Base-by-base conservation (phyloP, 1,139 yeast genomes). In the Yamadazyma diospyri region DNA sequence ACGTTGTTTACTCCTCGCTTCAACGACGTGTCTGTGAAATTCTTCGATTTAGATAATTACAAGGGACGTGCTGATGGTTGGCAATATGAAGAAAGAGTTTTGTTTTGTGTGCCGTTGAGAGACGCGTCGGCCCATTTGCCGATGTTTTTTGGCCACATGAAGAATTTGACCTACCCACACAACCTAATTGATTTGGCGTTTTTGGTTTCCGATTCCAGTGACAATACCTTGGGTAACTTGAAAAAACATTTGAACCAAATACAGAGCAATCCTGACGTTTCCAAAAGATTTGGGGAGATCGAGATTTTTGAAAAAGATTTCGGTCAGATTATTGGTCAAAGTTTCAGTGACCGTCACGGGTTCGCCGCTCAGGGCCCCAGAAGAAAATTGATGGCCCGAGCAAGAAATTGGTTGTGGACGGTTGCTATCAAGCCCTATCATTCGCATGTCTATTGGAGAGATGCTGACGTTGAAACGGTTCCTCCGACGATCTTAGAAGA, bases 61-160 rank as follows among this genome's bases (percentile, higher is more conserved):
- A 50, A 42, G 23, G 78, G 78, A 1, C 46, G 61, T 6, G 54
- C 63, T 3, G 62, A 72, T 42, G 81, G 80, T 4, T 75, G 81
- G 80, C 73, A 69, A 38, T 51, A 61, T 23, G 72, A 72, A 13
- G 79, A 75, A 46, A 47, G 80, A 16, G 77, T 76, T 15, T 49
- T 75, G 25, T 72, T 76, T 45, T 72, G 79, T 44, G 81, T 76
- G 5, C 81, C 81, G 1, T 59, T 76, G 42, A 58, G 81, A 57
- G 81, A 76, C 49, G 81, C 81, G 1, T 74, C 78, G 4, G 68
- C 73, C n/a, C 81, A 75, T 49, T 61, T 76, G 46, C 80, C 81
- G 21, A 76, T 75, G 81, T 75, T 75, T 46, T 76, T 76, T 43
- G 64, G 70, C 18, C 79, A 74, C 46, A 67, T 76, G 77, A 59